These are phyloP conservation scores for Globisporangium parvum DNA, from an alignment of 352 stramenopile species.

Conservation along the genomic window DNA sequence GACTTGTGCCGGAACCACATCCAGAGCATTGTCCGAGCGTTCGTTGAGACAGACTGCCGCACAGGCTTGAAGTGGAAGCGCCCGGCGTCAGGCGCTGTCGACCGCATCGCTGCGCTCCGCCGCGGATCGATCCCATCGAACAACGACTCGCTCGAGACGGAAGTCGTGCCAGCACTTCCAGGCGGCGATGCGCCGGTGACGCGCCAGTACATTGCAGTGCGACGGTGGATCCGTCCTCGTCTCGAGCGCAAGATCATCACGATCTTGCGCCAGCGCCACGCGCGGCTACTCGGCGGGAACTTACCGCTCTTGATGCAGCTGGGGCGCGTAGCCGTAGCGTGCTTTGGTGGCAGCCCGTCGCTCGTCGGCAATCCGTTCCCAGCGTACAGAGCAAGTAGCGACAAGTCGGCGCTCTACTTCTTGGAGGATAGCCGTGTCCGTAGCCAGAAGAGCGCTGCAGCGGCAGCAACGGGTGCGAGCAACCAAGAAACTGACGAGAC, in stretches of 20 bases:
- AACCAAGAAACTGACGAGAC: not conserved
- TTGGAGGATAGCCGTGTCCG: constrained; percentile 22
- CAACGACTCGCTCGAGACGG: not conserved
- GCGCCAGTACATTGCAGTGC: constrained; percentile 35
- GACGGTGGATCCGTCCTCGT: constrained; percentile 39
- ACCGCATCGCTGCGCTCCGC: constrained; percentile 21
- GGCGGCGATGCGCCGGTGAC: constrained; percentile 22
- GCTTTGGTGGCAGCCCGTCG: constrained; percentile 16
- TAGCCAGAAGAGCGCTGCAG: not conserved
- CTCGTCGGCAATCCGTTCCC: constrained; percentile 36
- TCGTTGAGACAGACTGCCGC: constrained; percentile 41
- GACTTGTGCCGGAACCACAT: constrained; percentile 58
- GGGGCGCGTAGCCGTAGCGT: constrained; percentile 3
- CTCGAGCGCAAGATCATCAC: constrained; percentile 35
- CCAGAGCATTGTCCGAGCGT: constrained; percentile 40
- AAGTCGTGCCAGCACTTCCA: not conserved
- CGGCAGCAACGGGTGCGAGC: not conserved
- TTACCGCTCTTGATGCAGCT: constrained; percentile 24
- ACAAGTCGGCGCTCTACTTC: constrained; percentile 33
- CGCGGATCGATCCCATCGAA: constrained; percentile 7
- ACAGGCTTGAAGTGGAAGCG: constrained; percentile 29
- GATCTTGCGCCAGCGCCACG: constrained; percentile 37
- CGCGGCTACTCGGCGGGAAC: constrained; percentile 35
- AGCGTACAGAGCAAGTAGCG: constrained; percentile 16
- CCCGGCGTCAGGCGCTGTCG: constrained; percentile 13